Conservation (phyloP, 2,329 filamentous ascomycete genomes). For the Pseudogymnoascus sp. region DNA sequence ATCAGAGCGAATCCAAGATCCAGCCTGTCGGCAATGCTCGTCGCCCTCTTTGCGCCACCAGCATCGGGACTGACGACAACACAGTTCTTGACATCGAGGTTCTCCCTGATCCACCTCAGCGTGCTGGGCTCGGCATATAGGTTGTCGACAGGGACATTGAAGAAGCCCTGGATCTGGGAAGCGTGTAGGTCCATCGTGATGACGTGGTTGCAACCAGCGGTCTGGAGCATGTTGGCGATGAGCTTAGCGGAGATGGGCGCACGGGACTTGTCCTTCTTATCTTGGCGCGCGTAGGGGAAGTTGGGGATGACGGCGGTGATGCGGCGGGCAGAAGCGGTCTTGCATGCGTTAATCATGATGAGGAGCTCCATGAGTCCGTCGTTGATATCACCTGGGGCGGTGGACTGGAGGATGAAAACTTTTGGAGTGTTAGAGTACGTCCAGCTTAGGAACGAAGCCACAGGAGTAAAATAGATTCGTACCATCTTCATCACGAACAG, state of each 20-base stretch:
- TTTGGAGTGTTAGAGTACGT: slow-evolving; percentile 8
- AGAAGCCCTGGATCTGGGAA: slow-evolving; percentile 91
- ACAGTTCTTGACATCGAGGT: slow-evolving; percentile 71
- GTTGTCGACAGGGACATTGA: slow-evolving; percentile 70
- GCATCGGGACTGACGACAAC: slow-evolving; percentile 95
- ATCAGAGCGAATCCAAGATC: slow-evolving; percentile 90
- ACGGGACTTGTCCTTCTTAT: slow-evolving; percentile 94
- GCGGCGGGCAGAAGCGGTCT: slow-evolving; percentile 73
- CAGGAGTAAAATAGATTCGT: slow-evolving; percentile 11
- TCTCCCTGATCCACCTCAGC: slow-evolving; percentile 82
- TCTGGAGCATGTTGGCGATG: slow-evolving; percentile 96
- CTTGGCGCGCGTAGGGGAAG: slow-evolving; percentile 92
- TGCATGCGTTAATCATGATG: slow-evolving; percentile 97
- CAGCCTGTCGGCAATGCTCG: slow-evolving; percentile 84
- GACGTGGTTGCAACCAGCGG: slow-evolving; percentile 83
- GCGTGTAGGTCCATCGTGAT: slow-evolving; percentile 97
- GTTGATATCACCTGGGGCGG: slow-evolving; percentile 92
- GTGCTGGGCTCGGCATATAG: slow-evolving; percentile 92
- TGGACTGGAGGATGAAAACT: slow-evolving; percentile 96
- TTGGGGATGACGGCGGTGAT: slow-evolving; percentile 95
- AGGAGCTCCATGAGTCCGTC: slow-evolving; percentile 96
- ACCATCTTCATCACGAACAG: slow-evolving; percentile 92
- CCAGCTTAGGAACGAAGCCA: slow-evolving; percentile 15
- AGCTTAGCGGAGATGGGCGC: slow-evolving; percentile 95
- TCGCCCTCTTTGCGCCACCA: slow-evolving; percentile 89